Conservation (phyloP, 108 stramenopile genomes). For the Conticribra weissflogii region DNA sequence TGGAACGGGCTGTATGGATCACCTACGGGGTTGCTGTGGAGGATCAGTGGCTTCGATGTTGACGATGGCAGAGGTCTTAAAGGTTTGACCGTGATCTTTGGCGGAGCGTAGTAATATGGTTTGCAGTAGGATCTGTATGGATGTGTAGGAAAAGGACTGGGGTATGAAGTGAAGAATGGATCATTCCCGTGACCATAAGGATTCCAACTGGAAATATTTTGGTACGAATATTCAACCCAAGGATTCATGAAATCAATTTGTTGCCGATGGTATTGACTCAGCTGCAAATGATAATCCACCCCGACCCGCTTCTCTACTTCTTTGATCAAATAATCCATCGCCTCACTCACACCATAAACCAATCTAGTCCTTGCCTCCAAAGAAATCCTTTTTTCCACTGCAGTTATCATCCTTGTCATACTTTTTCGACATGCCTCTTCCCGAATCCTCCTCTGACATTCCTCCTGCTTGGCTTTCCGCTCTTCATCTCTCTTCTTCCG, state of each 20-base stretch:
- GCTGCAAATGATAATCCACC: neutral
- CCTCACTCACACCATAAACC: constrained; percentile 30
- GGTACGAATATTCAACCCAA: neutral
- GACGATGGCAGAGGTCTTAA: neutral
- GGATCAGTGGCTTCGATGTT: constrained; percentile 11
- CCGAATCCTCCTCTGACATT: neutral
- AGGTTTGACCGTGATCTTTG: no score
- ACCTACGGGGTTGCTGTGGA: constrained; percentile 21
- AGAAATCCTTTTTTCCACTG: constrained; percentile 15
- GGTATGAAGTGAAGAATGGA: no score
- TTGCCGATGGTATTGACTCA: neutral
- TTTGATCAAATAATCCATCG: constrained; percentile 4
- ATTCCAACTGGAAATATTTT: neutral
- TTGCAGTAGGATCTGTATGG: neutral
- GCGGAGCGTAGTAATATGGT: constrained; percentile 1
- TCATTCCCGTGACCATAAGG: no score
- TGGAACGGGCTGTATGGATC: constrained; percentile 35
- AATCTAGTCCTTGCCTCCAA: constrained; percentile 16
- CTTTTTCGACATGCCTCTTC: neutral
- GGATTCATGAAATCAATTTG: neutral
- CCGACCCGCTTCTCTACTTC: constrained; percentile 8
- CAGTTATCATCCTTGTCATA: neutral
- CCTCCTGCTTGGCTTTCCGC: neutral
- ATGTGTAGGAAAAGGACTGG: no score
- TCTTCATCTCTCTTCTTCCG: neutral